Evolutionary conservation across 2,329 filamentous ascomycete genomes (phyloP), one percentile per base, ranked within the genome.

Genomic region (Grosmannia clavigera): DNA sequence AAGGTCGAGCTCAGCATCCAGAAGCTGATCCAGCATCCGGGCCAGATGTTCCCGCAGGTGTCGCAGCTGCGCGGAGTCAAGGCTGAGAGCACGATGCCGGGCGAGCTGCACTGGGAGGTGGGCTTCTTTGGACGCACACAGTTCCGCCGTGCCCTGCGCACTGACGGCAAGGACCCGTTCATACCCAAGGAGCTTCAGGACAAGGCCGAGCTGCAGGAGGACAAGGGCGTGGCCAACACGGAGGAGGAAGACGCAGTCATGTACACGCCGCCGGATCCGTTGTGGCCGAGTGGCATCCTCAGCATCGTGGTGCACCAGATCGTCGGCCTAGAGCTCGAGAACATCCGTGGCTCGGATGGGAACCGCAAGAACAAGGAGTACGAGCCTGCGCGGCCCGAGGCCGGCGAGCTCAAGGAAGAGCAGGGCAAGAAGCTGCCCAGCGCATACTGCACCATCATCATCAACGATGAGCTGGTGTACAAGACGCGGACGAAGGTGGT

Each of bases 401-500:
- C 86, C 60, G 92, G 94, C 7, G 91, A 96, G 68, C 84, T 86
- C 61, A 94, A 87, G 61, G 90, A 96, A 65, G 92, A 97, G 72
- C 81, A 90, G 67, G 82, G 87, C 65, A 86, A 84, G 64, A 81
- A 86, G 57, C 76, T 97, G 35, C 94, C 94, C 0, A 96, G 87
- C 63, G 89, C 90, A 48, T 99, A 99, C 74, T 96, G 92, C 75
- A 96, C 91, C 1, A 92, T 99, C 59, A 74, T 94, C 12, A 79
- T 88, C 71, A 96, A 96, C 66, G 92, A 97, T 68, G 85, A 95
- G 67, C 74, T 96, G 66, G 82, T 84, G 22, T 97, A 96, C 77
- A 91, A 92, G 68, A 97, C 92, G n/a, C 84, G 94, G 68, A 84
- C 90, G 43, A 97, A 99, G 77, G 92, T 92, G 4, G 88, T 95